Base-by-base conservation (phyloP, 768 basidiomycete genomes). In the Boletus insuetus region DNA sequence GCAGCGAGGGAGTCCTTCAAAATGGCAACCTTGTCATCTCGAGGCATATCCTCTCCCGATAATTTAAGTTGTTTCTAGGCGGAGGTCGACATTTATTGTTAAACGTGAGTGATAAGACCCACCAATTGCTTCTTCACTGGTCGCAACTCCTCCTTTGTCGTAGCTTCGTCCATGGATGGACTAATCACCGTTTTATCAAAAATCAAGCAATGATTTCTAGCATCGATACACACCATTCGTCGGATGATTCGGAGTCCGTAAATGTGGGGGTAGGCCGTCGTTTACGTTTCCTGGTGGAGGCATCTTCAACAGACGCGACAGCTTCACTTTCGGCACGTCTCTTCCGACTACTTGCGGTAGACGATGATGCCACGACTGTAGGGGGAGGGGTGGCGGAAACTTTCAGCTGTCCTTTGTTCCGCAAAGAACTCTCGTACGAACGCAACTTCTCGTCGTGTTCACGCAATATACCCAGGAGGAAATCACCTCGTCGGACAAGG, bases 111-210 rank as follows among this genome's bases (percentile, higher is more conserved):
- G 3, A 42, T 12, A 17, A 37, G 24, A 76, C 87, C 63, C 64
- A 92, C 93, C 59, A 98, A 78, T 69, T 97, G 92, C 71, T 92
- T 91, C 79, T 98, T 98, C 55, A 98, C 97, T 9, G 97, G 97
- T 45, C 97, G 85, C 48, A 98, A 69, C 67, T 94, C 90, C 72
- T 97, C 94, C 73, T 99, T 99, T 16, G 95, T 95, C 11, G 87
- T 76, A 19, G 78, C 77, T 70, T 98, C 95, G 60, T 97, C 94
- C 95, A 97, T 97, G 3, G 95, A 97, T 3, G 92, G 91, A 61
- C 94, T 95, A 43, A 26, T 17, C 38, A 40, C 10, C 3, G 20
- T 41, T 41, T 13, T 12, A 52, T 66, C 37, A 53, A 46, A 62
- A 51, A 38, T 47, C 47, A 51, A 32, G 26, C 13, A 24, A n/a